Base-by-base conservation (phyloP, 768 basidiomycete genomes). In the Strobilomyces echinocephalus region DNA sequence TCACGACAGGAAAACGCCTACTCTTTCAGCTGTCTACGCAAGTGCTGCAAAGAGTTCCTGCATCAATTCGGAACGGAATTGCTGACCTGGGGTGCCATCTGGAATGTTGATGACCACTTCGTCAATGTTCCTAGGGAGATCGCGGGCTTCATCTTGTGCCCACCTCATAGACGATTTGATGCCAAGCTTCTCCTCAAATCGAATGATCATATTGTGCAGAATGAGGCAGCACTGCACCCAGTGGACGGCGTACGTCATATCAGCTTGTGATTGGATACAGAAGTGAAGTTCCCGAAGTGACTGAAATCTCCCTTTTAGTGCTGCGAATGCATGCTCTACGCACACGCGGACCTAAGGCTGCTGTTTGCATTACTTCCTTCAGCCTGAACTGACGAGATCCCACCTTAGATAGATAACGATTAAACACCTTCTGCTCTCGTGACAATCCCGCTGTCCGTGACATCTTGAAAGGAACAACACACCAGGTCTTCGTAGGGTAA, bases 191-290 rank as follows among this genome's bases (percentile, higher is more conserved):
- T 60, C 54, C n/a, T 60, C 33, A 18, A 60, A 60, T 0, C 10
- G 0, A 8, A 59, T 38, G 0, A 61, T 26, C 54, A 59, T 61
- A 4, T 61, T 61, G 4, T 61, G 49, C 0, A 59, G 16, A 1
- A 56, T 56, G 0, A 61, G 33, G n/a, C 46, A 59, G 39, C 49
- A 59, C 6, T 53, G 34, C 0, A 55, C 16, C 54, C 54, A 59
- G 34, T 56, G 38, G 1, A 56, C 8, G 1, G 24, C 18, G 31
- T 26, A 40, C 1, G 4, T 33, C 3, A 24, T 4, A 2, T 60
- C n/a, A 0, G 49, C 24, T 1, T 18, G 21, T 7, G 35, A 39
- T 0, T 5, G 4, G 10, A 62, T 55, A 0, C 1, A 5, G 1
- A 55, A 3, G 11, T 5, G 11, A 8, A 61, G 46, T 8, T 59